These are phyloP conservation scores for Phytopythium litorale DNA, from an alignment of 352 stramenopile species.

Conservation along the genomic window DNA sequence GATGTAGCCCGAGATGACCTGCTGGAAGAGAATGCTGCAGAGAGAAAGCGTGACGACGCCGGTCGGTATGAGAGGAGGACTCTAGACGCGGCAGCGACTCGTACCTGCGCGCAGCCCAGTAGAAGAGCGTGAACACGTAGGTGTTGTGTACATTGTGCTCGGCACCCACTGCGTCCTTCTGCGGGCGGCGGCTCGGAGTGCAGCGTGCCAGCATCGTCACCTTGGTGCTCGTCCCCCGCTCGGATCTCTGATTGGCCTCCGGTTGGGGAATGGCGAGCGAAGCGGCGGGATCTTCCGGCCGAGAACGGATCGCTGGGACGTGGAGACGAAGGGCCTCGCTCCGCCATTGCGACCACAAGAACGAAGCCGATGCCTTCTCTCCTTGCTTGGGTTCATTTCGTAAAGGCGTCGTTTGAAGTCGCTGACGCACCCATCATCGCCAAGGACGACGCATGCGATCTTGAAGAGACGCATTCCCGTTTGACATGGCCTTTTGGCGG, in stretches of 20 bases:
- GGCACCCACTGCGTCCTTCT: conserved; percentile 1
- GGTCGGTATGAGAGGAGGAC: neutral
- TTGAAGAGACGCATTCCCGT: neutral
- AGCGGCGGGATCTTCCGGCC: neutral
- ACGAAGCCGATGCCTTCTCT: no score
- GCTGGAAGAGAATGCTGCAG: conserved; percentile 68
- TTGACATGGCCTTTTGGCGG: no score
- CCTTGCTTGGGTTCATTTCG: no score
- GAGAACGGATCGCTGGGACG: no score
- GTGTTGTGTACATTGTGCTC: conserved; percentile 61
- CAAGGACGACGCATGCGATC: no score
- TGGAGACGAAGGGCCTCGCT: no score
- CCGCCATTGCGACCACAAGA: no score
- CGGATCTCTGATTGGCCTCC: neutral
- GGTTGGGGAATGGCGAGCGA: conserved; percentile 1
- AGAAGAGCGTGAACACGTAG: conserved; percentile 76
- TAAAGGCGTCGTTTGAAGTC: no score
- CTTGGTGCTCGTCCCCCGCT: neutral
- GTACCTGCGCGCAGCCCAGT: conserved; percentile 60
- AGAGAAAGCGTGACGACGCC: no score
- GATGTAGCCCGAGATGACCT: conserved; percentile 72
- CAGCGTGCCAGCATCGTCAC: neutral
- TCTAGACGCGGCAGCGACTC: neutral
- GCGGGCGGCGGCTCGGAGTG: neutral
- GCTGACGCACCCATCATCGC: no score